Conservation (phyloP, 1,284 basidiomycete species). For the Exsudoporus floridanus region DNA sequence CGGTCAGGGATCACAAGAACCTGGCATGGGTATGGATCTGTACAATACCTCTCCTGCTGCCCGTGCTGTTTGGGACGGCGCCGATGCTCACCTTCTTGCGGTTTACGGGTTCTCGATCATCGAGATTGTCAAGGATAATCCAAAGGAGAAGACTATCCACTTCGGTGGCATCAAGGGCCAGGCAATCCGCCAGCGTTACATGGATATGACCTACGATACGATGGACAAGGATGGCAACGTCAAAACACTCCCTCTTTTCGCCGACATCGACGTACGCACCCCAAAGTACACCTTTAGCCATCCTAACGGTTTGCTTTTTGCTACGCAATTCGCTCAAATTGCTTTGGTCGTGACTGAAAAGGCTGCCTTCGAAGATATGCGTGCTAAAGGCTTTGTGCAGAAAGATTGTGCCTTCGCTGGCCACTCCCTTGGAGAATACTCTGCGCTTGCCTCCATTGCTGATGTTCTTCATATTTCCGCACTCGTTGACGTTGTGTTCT, state of each 20-base stretch:
- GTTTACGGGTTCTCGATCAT: conserved; percentile 98
- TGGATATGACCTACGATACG: conserved; percentile 98
- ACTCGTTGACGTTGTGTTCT: conserved; percentile 98
- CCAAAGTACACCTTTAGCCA: conserved; percentile 97
- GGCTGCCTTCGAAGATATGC: conserved; percentile 98
- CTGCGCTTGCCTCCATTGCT: conserved; percentile 94
- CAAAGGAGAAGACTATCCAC: conserved; percentile 96
- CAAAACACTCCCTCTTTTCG: conserved; percentile 91
- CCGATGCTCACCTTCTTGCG: conserved; percentile 88
- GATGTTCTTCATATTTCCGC: conserved; percentile 93
- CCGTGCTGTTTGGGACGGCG: conserved; percentile 95
- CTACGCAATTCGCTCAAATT: conserved; percentile 98
- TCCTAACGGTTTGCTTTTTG: conserved; percentile 91
- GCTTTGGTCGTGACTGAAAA: conserved; percentile 97
- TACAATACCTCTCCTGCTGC: conserved; percentile 93
- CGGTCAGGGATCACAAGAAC: conserved; percentile 97
- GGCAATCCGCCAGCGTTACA: conserved; percentile 95
- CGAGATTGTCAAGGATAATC: conserved; percentile 97
- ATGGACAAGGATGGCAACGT: conserved; percentile 94
- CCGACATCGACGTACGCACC: conserved; percentile 89
- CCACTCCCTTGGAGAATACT: conserved; percentile 98
- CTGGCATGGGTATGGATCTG: conserved; percentile 99
- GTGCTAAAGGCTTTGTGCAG: conserved; percentile 92
- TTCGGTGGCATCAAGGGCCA: conserved; percentile 99
- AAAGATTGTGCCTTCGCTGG: conserved; percentile 92